Conservation (phyloP, 2,329 filamentous ascomycete species). For the Colletotrichum tofieldiae region DNA sequence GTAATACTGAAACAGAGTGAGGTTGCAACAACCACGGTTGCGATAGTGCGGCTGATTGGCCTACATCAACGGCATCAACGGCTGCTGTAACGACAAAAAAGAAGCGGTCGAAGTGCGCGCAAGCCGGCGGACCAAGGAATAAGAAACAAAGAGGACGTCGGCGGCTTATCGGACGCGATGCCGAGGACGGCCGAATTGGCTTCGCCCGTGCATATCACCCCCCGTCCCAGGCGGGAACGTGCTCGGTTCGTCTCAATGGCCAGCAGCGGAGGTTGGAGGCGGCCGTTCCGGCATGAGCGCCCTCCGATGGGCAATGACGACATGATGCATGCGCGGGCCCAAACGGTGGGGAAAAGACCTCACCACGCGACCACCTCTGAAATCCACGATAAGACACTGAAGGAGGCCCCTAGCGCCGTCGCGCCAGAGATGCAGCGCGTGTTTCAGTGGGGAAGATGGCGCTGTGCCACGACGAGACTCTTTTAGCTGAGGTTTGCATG, state of each 20-base stretch:
- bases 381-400: conserved; percentile 4
- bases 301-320: conserved; percentile 31
- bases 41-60: neutral
- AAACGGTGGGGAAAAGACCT: conserved; percentile 10
- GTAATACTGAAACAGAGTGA: neutral
- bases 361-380: conserved; percentile 24
- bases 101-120: neutral
- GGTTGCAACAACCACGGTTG: neutral
- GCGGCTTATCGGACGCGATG: conserved; percentile 10
- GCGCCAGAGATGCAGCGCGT: conserved; percentile 28
- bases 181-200: conserved; percentile 19
- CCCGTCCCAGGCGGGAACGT: neutral
- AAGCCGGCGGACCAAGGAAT: neutral
- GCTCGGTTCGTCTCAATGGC: conserved; percentile 18
- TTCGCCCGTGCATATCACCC: conserved; percentile 1
- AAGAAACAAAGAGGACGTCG: neutral
- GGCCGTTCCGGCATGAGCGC: neutral
- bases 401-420: conserved; percentile 11
- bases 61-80: neutral
- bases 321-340: conserved; percentile 33
- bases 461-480: conserved; percentile 6
- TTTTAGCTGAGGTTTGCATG: neutral
- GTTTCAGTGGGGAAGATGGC: conserved; percentile 29
- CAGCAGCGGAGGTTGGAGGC: conserved; percentile 6
- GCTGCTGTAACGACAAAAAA: neutral